A percentile compares a stretch with the other conserved stretches of the same genome.
phyloP scores from a whole-genome alignment of 495 filamentous ascomycete species.

The Trichoderma erinaceum region DNA sequence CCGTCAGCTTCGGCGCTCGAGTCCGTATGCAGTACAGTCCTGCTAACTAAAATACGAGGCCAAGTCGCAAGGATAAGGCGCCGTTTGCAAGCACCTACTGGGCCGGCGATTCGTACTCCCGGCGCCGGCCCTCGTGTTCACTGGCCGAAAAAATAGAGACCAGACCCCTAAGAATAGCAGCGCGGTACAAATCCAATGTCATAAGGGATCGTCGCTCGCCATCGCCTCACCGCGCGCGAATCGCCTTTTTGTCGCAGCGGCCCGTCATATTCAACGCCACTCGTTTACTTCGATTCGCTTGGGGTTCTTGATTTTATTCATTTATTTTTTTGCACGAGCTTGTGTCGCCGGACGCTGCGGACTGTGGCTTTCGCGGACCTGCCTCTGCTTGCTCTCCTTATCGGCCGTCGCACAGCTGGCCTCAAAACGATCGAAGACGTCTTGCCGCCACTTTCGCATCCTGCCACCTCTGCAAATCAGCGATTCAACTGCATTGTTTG shows the following conservation, averaged over 20 bases:
- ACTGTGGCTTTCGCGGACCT: background rate
- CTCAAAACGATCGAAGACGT: background rate
- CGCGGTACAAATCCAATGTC: background rate
- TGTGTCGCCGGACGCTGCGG: background rate
- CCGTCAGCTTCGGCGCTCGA: background rate
- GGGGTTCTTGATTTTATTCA: background rate
- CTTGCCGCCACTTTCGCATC: background rate
- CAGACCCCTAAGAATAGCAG: conserved; percentile 1
- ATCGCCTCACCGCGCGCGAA: conserved; percentile 14
- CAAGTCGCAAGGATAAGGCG: background rate
- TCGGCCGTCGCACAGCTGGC: conserved; percentile 5
- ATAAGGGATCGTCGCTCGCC: conserved; percentile 12
- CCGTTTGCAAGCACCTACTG: background rate
- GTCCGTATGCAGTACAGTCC: background rate
- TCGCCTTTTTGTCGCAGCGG: conserved; percentile 7
- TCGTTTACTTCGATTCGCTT: conserved; percentile 2
- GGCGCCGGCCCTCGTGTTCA: conserved; percentile 12
- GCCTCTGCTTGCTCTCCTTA: background rate
- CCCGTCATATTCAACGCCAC: background rate
- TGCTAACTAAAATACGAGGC: background rate
- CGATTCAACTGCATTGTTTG: background rate
- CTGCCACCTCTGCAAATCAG: background rate
- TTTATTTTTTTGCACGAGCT: background rate
- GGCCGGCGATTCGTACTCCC: conserved; percentile 11
- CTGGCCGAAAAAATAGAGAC: background rate